A percentile compares a stretch with the other conserved stretches of the same genome.
Evolutionary conservation across 257 asterid genomes (phyloP).

Genomic region (Capsicum baccatum): DNA sequence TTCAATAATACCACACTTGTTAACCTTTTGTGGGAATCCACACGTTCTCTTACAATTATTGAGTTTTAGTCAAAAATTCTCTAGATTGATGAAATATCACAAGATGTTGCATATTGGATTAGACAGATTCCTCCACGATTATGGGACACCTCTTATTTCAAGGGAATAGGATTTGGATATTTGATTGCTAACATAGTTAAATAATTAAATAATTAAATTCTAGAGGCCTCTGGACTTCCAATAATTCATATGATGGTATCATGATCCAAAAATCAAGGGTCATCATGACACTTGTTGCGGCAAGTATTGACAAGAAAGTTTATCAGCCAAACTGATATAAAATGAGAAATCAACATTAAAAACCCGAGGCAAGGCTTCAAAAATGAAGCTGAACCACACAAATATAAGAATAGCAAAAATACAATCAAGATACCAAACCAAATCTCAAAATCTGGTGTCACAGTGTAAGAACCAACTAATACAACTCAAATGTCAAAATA

Average conservation of each 20-base stretch:
- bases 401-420: too few relatives aligned
- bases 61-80: slow-evolving; percentile 75
- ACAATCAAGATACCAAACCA: too few relatives aligned
- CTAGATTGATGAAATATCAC: slow-evolving; percentile 89
- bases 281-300: too few relatives aligned
- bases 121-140: slow-evolving; percentile 73
- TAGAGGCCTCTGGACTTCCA: slow-evolving; percentile 91
- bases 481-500: too few relatives aligned
- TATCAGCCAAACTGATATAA: too few relatives aligned
- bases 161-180: slow-evolving; percentile 88
- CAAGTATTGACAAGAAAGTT: too few relatives aligned
- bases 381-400: too few relatives aligned
- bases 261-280: too few relatives aligned
- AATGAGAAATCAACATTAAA: too few relatives aligned
- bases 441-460: too few relatives aligned
- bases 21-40: slow-evolving; percentile 87
- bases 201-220: slow-evolving; percentile 69
- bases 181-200: slow-evolving; percentile 78
- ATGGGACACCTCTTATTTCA: slow-evolving; percentile 92
- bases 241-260: slow-evolving; percentile 82
- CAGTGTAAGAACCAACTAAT: too few relatives aligned
- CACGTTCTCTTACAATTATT: slow-evolving; percentile 73
- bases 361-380: too few relatives aligned
- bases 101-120: slow-evolving; percentile 90
- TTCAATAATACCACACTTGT: slow-evolving; percentile 86